Evolutionary conservation across 495 filamentous ascomycete genomes (phyloP), one percentile per base, ranked within the genome.

Genomic region (Hypoxylon intermedium): DNA sequence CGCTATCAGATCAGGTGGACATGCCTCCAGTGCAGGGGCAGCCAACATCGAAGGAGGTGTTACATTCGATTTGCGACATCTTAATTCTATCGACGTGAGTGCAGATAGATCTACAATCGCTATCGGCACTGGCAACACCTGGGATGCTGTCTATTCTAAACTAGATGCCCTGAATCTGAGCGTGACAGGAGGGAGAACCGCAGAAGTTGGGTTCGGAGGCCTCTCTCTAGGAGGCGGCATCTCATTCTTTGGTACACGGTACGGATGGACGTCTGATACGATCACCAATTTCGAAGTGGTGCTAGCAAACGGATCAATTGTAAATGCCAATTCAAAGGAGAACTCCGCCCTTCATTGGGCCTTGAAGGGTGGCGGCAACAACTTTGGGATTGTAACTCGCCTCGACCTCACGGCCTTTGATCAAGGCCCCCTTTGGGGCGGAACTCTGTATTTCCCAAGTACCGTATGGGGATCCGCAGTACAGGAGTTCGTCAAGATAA

Each of bases 281-380:
- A 79, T 82, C 0, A 49, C 68, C 7, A 74, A 70, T 20, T 84
- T 76, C 54, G 70, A 84, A 61, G 79, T 88, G 5, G 86, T 89
- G 5, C 79, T 89, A 9, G 84, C 83, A 2, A 76, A 87, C 55
- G 82, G 79, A 6, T 75, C 65, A 34, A 65, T 83, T 34, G 73
- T 80, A 9, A 64, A 70, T 1, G 76, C 74, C 5, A 77, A 80
- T 5, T 60, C 67, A 1, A 71, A 31, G 4, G 40, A 50, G 9
- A 44, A 82, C 59, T 13, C 71, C 1, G 83, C 85, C 59, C 73
- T 86, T 2, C 82, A 71, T 67, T 76, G 75, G 68, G 83, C 80
- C 5, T 73, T 86, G 45, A 76, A 78, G 58, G 83, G 82, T 9
- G 83, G 83, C 6, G 73, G 71, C 48, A 79, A 73, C 69, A 84